Percentiles rank a stretch among this genome's conserved stretches.
Evolutionary conservation across 192 early-diverging fungal genomes (phyloP).

Genomic region (Coemansia erecta): DNA sequence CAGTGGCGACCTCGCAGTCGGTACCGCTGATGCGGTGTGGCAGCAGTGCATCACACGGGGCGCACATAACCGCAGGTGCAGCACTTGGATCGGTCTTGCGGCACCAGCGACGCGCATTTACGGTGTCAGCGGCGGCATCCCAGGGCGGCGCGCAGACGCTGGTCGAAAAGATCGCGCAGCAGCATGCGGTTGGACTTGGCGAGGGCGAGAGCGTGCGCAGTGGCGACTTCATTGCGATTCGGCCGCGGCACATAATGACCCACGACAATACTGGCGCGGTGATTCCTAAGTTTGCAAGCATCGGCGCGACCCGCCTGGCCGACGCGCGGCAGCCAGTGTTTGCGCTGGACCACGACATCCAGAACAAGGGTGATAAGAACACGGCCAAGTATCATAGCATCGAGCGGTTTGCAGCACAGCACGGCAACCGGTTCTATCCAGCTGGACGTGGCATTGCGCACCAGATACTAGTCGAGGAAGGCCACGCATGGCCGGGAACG

Average conservation of each 20-base stretch:
- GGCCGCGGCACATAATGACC: conserved; percentile 89
- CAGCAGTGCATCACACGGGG: background rate
- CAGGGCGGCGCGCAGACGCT: conserved; percentile 66
- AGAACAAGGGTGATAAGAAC: conserved; percentile 95
- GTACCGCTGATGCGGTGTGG: no score
- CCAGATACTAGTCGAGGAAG: conserved; percentile 97
- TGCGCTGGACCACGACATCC: conserved; percentile 98
- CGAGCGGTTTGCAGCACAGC: conserved; percentile 73
- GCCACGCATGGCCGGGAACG: conserved; percentile 90
- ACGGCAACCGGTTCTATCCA: conserved; percentile 89
- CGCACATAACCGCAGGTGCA: no score
- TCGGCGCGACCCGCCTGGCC: conserved; percentile 82
- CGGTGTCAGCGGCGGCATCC: conserved; percentile 21
- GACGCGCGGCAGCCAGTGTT: conserved; percentile 85
- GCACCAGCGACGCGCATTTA: conserved; percentile 22
- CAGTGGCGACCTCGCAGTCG: no score
- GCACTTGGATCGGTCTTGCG: background rate
- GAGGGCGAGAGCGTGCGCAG: conserved; percentile 67
- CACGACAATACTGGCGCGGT: conserved; percentile 98
- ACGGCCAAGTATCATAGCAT: conserved; percentile 83
- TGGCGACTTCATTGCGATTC: conserved; percentile 94
- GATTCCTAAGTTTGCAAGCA: conserved; percentile 88
- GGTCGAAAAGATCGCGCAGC: conserved; percentile 95
- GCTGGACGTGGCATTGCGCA: conserved; percentile 98
- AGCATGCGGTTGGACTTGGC: conserved; percentile 77